These are phyloP conservation scores for Fusarium euwallaceae DNA, from an alignment of 2,329 filamentous ascomycete genomes.

Conservation along the genomic window DNA sequence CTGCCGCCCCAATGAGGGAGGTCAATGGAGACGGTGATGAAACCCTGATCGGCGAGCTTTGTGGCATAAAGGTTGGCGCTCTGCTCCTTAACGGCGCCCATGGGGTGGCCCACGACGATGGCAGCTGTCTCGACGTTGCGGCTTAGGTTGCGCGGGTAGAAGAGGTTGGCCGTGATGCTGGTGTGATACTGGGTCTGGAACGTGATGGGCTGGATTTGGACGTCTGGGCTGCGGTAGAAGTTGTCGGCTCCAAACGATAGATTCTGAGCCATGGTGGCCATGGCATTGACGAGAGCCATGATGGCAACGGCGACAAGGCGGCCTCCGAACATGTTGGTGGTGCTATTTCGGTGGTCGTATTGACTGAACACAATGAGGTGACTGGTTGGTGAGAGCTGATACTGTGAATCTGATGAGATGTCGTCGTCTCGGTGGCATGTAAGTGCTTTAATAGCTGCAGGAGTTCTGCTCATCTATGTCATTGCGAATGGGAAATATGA, in stretches of 20 bases:
- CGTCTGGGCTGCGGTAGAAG: conserved; percentile 12
- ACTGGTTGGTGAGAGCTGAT: background rate
- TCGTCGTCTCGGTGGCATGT: background rate
- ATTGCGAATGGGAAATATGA: background rate
- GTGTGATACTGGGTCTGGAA: conserved; percentile 4
- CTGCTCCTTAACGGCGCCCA: conserved; percentile 50
- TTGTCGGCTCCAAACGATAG: conserved; percentile 13
- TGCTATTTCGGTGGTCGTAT: background rate
- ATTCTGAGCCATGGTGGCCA: conserved; percentile 5
- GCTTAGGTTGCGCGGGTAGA: conserved; percentile 2
- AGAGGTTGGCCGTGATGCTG: background rate
- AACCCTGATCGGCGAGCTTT: background rate
- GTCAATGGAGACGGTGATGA: background rate
- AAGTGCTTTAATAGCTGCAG: background rate
- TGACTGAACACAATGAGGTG: background rate
- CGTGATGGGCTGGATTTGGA: background rate
- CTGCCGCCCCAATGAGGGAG: background rate
- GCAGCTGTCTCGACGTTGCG: conserved; percentile 22
- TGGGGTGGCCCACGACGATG: conserved; percentile 47
- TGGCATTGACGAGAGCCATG: background rate
- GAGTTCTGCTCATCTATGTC: background rate
- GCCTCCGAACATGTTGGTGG: background rate
- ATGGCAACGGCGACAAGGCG: background rate
- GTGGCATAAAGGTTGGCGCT: conserved; percentile 38
- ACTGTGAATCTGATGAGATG: background rate